These are phyloP conservation scores for Diutina rugosa DNA, from an alignment of 1,139 yeast species.

Conservation along the genomic window DNA sequence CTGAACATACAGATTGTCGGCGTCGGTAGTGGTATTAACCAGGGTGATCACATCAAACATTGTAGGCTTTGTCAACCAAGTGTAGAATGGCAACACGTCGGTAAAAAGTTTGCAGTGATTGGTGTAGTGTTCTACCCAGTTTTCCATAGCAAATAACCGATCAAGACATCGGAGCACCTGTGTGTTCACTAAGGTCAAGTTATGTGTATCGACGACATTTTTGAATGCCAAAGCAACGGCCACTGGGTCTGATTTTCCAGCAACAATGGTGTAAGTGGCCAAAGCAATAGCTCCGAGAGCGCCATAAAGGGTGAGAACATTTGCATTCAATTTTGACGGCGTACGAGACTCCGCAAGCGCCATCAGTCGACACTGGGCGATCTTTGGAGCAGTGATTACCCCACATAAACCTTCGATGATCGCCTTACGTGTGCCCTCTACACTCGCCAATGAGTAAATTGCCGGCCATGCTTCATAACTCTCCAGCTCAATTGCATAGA, in stretches of 20 bases:
- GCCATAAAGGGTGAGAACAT: neutral
- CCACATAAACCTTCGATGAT: neutral
- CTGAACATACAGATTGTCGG: slow-evolving; percentile 20
- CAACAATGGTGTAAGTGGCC: neutral
- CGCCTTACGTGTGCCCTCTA: neutral
- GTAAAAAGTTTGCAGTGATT: slow-evolving; percentile 1
- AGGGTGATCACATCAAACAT: slow-evolving; percentile 21
- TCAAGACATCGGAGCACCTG: neutral
- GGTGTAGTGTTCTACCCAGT: neutral
- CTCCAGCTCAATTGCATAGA: neutral
- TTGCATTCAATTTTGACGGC: neutral
- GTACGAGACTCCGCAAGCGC: neutral
- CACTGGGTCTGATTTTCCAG: neutral
- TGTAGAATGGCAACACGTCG: slow-evolving; percentile 24
- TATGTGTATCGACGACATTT: neutral
- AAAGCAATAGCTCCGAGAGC: neutral
- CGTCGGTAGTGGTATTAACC: slow-evolving; percentile 14
- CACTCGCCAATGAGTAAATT: neutral
- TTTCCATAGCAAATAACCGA: neutral
- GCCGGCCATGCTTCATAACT: neutral
- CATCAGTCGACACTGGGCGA: neutral
- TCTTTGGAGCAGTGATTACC: neutral
- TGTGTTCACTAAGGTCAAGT: neutral
- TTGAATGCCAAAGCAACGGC: neutral
- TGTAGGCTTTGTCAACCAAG: slow-evolving; percentile 33